A percentile compares a stretch with the other conserved stretches of the same genome.
phyloP scores from a whole-genome alignment of 495 filamentous ascomycete species.

The Acidiella bohemica region DNA sequence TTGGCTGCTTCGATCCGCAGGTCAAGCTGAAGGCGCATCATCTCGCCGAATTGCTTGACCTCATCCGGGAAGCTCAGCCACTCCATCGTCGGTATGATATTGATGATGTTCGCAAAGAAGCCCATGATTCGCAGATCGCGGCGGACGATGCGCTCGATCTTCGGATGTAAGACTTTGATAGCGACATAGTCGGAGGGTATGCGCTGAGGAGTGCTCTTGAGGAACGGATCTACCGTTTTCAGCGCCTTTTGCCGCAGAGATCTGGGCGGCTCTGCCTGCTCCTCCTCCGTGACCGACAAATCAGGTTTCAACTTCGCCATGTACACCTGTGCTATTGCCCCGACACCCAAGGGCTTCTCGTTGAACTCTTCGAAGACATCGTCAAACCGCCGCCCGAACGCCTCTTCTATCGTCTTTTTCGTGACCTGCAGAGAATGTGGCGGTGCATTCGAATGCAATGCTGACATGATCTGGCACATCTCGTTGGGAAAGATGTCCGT shows the following conservation, averaged over 20 bases:
- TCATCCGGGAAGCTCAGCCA: conserved; percentile 97
- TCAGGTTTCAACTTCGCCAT: conserved; percentile 81
- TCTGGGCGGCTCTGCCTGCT: conserved; percentile 34
- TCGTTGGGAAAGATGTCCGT: conserved; percentile 95
- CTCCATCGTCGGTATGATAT: conserved; percentile 85
- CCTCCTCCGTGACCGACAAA: conserved; percentile 49
- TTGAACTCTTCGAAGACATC: conserved; percentile 97
- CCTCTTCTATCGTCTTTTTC: conserved; percentile 60
- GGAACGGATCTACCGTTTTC: conserved; percentile 69
- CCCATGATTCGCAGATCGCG: conserved; percentile 87
- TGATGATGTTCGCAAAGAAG: conserved; percentile 77
- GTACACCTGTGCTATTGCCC: conserved; percentile 97
- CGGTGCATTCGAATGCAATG: conserved; percentile 84
- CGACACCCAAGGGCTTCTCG: conserved; percentile 79
- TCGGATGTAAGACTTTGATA: conserved; percentile 89
- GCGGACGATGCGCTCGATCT: conserved; percentile 74
- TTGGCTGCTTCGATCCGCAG: conserved; percentile 91
- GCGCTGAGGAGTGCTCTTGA: conserved; percentile 72
- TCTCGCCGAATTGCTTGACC: conserved; percentile 84
- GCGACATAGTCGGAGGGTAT: conserved; percentile 90
- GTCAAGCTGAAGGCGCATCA: conserved; percentile 97
- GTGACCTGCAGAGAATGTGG: conserved; percentile 77
- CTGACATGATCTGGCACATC: conserved; percentile 86
- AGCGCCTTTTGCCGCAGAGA: conserved; percentile 54
- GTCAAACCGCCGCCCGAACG: conserved; percentile 70